Evolutionary conservation across 345 rosid genomes (phyloP).

Genomic region (Lenwebbia sp.): DNA sequence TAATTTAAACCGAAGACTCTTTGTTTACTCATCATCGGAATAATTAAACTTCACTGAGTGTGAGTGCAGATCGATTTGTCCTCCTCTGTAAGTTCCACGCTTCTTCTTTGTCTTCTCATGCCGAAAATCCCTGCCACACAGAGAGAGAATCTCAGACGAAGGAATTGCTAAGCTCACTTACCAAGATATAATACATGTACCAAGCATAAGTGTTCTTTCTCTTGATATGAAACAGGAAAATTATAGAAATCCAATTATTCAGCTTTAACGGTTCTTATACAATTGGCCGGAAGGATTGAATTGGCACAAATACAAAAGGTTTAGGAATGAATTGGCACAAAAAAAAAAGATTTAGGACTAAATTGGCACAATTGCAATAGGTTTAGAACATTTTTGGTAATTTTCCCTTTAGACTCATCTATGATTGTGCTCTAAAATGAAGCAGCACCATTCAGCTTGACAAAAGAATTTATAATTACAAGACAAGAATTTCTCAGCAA

Average conservation of each 20-base stretch:
- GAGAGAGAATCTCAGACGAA: background rate
- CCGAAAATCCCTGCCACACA: slow-evolving; percentile 56
- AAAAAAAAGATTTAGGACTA: no score
- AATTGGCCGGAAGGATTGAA: no score
- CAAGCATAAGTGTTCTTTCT: background rate
- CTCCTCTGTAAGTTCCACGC: slow-evolving; percentile 92
- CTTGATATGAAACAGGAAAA: no score
- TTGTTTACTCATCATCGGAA: slow-evolving; percentile 59
- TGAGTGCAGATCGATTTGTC: slow-evolving; percentile 68
- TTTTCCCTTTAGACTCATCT: background rate
- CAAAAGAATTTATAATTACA: background rate
- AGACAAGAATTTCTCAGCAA: background rate
- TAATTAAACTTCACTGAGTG: slow-evolving; percentile 80
- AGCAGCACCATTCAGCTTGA: background rate
- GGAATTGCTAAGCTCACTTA: background rate
- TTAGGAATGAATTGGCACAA: no score
- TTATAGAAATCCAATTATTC: background rate
- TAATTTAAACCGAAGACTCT: background rate
- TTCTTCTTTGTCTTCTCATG: slow-evolving; percentile 99
- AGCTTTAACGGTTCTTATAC: background rate
- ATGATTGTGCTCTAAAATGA: background rate
- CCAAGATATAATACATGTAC: background rate
- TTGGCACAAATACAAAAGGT: no score
- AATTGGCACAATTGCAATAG: no score
- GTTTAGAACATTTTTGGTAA: no score